Conservation (phyloP, 495 filamentous ascomycete species). For the Lasiosphaeriaceae sp. region DNA sequence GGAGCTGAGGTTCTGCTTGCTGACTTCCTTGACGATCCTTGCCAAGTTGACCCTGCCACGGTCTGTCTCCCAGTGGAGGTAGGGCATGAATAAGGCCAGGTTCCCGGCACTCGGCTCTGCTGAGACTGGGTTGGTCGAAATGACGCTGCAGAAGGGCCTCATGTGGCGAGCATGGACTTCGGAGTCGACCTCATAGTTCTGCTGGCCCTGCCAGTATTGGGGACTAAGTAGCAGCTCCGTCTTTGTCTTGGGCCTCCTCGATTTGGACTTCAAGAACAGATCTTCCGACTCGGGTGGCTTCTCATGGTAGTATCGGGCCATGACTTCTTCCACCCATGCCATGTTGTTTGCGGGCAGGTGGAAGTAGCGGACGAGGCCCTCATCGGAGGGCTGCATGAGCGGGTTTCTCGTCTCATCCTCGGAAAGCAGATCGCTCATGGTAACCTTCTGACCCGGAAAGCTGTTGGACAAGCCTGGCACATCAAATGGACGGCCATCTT, state of each 20-base stretch:
- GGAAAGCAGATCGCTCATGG: conserved; percentile 20
- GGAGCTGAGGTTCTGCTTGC: conserved; percentile 9
- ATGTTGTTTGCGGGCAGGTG: conserved; percentile 39
- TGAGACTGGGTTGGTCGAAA: conserved; percentile 9
- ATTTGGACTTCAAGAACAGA: conserved; percentile 6
- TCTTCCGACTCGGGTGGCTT: conserved; percentile 16
- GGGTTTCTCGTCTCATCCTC: conserved; percentile 21
- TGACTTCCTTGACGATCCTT: conserved; percentile 21
- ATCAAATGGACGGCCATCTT: conserved; percentile 14
- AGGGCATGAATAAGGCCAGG: conserved; percentile 29
- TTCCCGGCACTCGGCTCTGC: conserved; percentile 13
- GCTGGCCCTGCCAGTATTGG: conserved; percentile 32
- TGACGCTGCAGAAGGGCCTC: conserved; percentile 25
- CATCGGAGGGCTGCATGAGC: conserved; percentile 21
- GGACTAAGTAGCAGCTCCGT: conserved; percentile 26
- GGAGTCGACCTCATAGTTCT: conserved; percentile 19
- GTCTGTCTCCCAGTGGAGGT: conserved; percentile 34
- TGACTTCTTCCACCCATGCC: conserved; percentile 27
- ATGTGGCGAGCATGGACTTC: conserved; percentile 29
- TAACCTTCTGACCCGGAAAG: conserved; percentile 26
- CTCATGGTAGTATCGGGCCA: conserved; percentile 30
- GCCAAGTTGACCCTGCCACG: conserved; percentile 18
- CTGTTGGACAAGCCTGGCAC: conserved; percentile 10
- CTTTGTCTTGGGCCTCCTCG: conserved; percentile 5
- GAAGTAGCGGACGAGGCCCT: conserved; percentile 27